phyloP scores from a whole-genome alignment of 2,329 filamentous ascomycete genomes.

The Dothideomycetes sp. region DNA sequence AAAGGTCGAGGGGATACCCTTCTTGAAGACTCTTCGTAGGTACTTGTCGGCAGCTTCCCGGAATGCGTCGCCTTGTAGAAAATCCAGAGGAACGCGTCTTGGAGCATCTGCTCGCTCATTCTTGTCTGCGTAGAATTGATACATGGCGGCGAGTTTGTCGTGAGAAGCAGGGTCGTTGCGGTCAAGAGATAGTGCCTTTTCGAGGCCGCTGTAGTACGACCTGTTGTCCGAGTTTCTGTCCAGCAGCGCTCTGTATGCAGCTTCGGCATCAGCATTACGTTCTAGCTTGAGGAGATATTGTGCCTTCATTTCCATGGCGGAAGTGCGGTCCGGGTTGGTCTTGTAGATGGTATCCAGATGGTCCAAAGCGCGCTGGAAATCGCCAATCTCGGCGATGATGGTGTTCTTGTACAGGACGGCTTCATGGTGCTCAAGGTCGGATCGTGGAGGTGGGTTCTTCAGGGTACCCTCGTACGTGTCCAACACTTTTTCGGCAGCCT shows the following conservation, averaged over 20 bases:
- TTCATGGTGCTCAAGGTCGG: slow-evolving; percentile 87
- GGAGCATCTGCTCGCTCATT: slow-evolving; percentile 76
- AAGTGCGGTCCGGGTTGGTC: slow-evolving; percentile 69
- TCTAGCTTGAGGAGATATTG: slow-evolving; percentile 72
- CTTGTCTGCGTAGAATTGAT: slow-evolving; percentile 70
- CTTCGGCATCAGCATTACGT: slow-evolving; percentile 66
- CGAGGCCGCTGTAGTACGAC: slow-evolving; percentile 71
- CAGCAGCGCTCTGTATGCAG: slow-evolving; percentile 69
- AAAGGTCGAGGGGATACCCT: slow-evolving; percentile 91
- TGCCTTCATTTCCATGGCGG: slow-evolving; percentile 75
- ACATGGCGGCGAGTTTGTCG: slow-evolving; percentile 66
- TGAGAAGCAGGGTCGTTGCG: slow-evolving; percentile 50
- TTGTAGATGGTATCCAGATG: slow-evolving; percentile 72
- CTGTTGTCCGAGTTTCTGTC: slow-evolving; percentile 83
- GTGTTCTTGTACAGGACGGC: slow-evolving; percentile 90
- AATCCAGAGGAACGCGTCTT: slow-evolving; percentile 77
- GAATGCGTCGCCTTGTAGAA: slow-evolving; percentile 75
- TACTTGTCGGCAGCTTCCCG: slow-evolving; percentile 66
- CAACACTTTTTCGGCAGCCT: slow-evolving; percentile 81
- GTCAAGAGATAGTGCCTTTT: slow-evolving; percentile 55
- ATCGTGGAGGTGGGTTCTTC: slow-evolving; percentile 64
- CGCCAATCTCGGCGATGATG: slow-evolving; percentile 82
- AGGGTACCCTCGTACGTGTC: slow-evolving; percentile 89
- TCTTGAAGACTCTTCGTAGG: slow-evolving; percentile 72
- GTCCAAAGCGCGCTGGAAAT: slow-evolving; percentile 71